Conservation (phyloP, 805 yeast genomes). For the Candida montana region DNA sequence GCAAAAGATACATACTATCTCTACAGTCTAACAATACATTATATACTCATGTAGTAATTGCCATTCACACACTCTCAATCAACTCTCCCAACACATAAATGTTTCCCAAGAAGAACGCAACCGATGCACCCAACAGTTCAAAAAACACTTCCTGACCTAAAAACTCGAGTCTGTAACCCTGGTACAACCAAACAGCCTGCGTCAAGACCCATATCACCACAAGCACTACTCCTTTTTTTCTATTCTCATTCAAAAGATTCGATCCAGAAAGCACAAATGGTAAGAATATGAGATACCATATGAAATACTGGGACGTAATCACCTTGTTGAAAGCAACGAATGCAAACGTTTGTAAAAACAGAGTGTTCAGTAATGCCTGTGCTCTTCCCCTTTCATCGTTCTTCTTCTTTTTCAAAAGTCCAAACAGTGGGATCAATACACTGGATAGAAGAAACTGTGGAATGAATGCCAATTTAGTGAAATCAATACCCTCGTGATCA, state of each 20-base stretch:
- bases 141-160: constrained; percentile 61
- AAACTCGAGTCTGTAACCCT: constrained; percentile 79
- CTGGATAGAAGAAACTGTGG: constrained; percentile 72
- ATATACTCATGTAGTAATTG: no score
- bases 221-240: constrained; percentile 36
- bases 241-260: constrained; percentile 23
- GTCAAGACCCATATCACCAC: constrained; percentile 58
- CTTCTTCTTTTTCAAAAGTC: constrained; percentile 32
- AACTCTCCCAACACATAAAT: constrained; percentile 55
- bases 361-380: constrained; percentile 36
- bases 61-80: constrained; percentile 31
- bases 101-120: constrained; percentile 56
- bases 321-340: constrained; percentile 78
- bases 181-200: constrained; percentile 74
- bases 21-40: no score
- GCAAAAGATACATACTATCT: no score
- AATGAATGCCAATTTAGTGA: constrained; percentile 64
- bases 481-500: constrained; percentile 19
- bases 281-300: constrained; percentile 85
- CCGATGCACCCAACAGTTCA: constrained; percentile 45
- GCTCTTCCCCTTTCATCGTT: constrained; percentile 15
- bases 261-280: constrained; percentile 64
- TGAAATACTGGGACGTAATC: constrained; percentile 90
- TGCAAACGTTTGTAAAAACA: constrained; percentile 74
- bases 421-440: constrained; percentile 50